Evolutionary conservation across 352 stramenopile genomes (phyloP), one percentile per base, ranked within the genome.

Genomic region (Pythium rishiriense): DNA sequence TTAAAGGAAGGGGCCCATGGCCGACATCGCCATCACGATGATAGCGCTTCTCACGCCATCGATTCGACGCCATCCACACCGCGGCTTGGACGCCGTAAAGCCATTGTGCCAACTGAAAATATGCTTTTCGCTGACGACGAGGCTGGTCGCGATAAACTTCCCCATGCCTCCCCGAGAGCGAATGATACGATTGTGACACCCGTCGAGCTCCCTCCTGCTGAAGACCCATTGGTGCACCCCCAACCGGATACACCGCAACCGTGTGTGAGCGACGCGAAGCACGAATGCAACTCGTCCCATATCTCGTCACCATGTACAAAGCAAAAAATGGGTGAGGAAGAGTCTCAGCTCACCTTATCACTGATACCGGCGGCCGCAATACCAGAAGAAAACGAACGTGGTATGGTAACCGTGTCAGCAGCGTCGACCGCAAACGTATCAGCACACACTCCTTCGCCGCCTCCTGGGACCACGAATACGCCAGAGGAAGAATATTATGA

Each of bases 51-150:
- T 37, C 11, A 7, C 33, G 33, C 33, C n/a, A n/a, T n/a, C n/a
- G n/a, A n/a, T n/a, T n/a, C 15, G 14, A 46, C 39, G 39, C 22
- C 39, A 8, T 17, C 39, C 22, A n/a, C 39, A 7, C 2, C 12
- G 17, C 39, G 39, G 1, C n/a, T 17, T 22, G 39, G 22, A 19
- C 54, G 29, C 24, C 26, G 28, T 3, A 42, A 42, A 22, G 28
- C 19, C 25, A 63, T 69, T 39, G 29, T 60, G 1, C 46, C 33
- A 17, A 59, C 55, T 1, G 54, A 69, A 29, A 70, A 70, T 29
- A 70, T 22, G 6, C 42, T 64, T 7, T 64, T 64, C 21, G 54
- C 47, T 9, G 62, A 64, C 37, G 15, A 17, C 7, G 24, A 19
- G 11, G 49, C 43, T 9, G 28, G 43, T 22, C 50, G 51, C 3